Evolutionary conservation across 306 rosid species (phyloP), one percentile per base, ranked within the genome.

Genomic region (Elaeagnus macrophylla): DNA sequence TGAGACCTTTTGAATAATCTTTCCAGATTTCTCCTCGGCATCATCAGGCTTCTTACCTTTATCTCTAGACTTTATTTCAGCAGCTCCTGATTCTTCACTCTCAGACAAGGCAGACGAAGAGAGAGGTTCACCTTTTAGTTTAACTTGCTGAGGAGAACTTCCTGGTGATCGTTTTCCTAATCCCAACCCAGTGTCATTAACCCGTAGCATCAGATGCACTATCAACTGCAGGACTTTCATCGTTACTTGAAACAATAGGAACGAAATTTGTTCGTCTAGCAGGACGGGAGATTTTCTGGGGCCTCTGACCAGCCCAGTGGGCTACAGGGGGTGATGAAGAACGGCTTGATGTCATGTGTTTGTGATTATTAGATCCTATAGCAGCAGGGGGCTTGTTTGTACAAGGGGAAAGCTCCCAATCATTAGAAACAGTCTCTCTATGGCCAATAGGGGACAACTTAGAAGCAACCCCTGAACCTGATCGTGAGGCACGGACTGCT

Each of bases 61-160:
- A 12, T 84, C 95, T 72, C 88, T 77, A 8, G 88, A 83, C 69
- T 83, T 88, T 56, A 61, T 78, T 56, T 88, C 99, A 39, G 67
- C 86, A 70, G 65, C 75, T 68, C 94, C 99, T 15, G 95, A 93
- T 78, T 93, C 99, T 75, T 93, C 99, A 57, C 99, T 93, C 72
- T 88, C 99, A 39, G 99, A 91, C 63, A 77, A 71, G 62, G 79
- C 80, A 51, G 91, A 72, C 40, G 95, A 78, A 60, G 95, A 76
- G 59, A 90, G 65, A 32, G 89, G 77, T 3, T 91, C 99, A 10
- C 85, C 80, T 78, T 84, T 91, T 71, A 77, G 57, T 75, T 77
- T 87, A 61, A 80, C 76, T 66, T 83, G 95, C 77, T 83, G 97
- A 60, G 96, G 83, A 64, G 99, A 91, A 71, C 73, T 73, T 61